Conservation (phyloP, 1,284 basidiomycete species). For the Pseudozyma sp. region DNA sequence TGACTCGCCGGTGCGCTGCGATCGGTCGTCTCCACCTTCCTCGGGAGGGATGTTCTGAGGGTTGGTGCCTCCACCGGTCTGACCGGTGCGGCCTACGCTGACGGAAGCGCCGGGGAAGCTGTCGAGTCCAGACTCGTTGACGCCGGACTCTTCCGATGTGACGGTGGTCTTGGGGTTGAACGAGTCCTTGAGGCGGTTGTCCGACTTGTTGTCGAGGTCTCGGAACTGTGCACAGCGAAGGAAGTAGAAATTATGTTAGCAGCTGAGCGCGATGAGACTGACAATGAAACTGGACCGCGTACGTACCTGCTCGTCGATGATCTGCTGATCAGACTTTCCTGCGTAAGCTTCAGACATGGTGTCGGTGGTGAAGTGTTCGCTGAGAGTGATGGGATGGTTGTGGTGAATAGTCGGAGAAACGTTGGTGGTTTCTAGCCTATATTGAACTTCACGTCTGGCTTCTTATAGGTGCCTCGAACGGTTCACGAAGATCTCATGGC, state of each 20-base stretch:
- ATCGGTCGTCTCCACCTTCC: conserved; percentile 54
- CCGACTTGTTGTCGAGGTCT: conserved; percentile 48
- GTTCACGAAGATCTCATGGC: background rate
- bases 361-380: background rate
- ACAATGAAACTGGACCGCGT: background rate
- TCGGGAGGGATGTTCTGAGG: conserved; percentile 58
- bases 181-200: conserved; percentile 42
- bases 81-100: conserved; percentile 49
- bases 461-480: background rate
- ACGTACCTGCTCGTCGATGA: conserved; percentile 57
- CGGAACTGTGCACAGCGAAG: conserved; percentile 22
- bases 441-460: background rate
- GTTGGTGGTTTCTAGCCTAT: no score
- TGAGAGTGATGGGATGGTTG: background rate
- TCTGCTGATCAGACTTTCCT: conserved; percentile 59
- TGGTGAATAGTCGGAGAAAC: background rate
- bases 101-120: conserved; percentile 53
- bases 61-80: conserved; percentile 59
- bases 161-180: conserved; percentile 57
- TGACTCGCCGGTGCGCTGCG: conserved; percentile 49
- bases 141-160: conserved; percentile 48
- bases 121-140: conserved; percentile 57
- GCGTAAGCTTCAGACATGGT: conserved; percentile 60
- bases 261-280: background rate
- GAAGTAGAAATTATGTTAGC: background rate